These are phyloP conservation scores for Linanthus parryae DNA, from an alignment of 148 eudicot species.

Conservation along the genomic window DNA sequence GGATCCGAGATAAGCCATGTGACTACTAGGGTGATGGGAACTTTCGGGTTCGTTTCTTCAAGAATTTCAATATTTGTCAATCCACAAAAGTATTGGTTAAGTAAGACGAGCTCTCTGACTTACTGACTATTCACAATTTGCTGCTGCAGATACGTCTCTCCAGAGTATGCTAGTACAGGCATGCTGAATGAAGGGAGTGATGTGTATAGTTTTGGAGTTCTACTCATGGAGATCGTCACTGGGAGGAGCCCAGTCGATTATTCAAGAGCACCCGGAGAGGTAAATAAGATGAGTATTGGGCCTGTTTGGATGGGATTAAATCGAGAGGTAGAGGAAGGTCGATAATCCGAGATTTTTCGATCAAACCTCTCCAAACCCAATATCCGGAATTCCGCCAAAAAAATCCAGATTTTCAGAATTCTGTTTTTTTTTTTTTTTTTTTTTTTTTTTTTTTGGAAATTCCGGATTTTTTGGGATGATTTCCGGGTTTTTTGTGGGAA, in stretches of 20 bases:
- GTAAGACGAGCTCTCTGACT: background rate
- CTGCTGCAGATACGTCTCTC: slow-evolving; percentile 76
- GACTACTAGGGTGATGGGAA: slow-evolving; percentile 97
- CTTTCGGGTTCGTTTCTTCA: slow-evolving; percentile 69
- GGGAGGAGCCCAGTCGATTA: slow-evolving; percentile 92
- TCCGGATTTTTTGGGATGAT: too few relatives aligned
- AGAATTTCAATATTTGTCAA: background rate
- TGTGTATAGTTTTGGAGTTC: slow-evolving; percentile 88
- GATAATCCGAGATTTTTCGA: too few relatives aligned
- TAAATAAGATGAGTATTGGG: too few relatives aligned
- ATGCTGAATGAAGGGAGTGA: slow-evolving; percentile 91
- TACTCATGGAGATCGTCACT: slow-evolving; percentile 85
- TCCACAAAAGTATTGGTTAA: background rate
- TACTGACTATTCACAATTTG: background rate
- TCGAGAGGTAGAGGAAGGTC: too few relatives aligned
- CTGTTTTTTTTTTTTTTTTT: too few relatives aligned
- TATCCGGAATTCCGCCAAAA: too few relatives aligned
- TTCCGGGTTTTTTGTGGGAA: too few relatives aligned
- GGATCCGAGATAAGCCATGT: slow-evolving; percentile 89
- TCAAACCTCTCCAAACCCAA: too few relatives aligned
- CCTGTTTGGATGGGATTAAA: too few relatives aligned
- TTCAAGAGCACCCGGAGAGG: slow-evolving; percentile 96
- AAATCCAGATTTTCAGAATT: too few relatives aligned
- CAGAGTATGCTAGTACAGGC: slow-evolving; percentile 98
- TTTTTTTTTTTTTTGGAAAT: too few relatives aligned